These are phyloP conservation scores for Geotrichum aggregatum DNA, from an alignment of 1,139 yeast species.

Conservation along the genomic window DNA sequence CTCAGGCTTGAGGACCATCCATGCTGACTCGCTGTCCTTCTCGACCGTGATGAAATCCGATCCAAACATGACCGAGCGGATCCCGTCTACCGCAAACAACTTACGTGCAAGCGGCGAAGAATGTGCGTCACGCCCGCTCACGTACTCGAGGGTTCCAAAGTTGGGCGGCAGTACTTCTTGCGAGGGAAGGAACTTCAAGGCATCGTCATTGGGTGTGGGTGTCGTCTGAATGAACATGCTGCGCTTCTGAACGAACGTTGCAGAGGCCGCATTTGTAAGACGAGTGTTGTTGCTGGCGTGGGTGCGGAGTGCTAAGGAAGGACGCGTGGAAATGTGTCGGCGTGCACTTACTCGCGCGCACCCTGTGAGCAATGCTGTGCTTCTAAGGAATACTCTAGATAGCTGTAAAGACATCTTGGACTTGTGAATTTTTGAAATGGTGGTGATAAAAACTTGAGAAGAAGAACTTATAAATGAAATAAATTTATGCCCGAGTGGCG, in stretches of 20 bases:
- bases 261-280: too few species aligned
- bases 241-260: slow-evolving; percentile 17
- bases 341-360: not conserved
- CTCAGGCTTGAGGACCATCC: slow-evolving; percentile 85
- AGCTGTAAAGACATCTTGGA: not conserved
- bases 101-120: slow-evolving; percentile 74
- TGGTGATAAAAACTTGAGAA: too few species aligned
- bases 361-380: not conserved
- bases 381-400: not conserved
- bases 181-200: slow-evolving; percentile 81
- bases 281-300: not conserved
- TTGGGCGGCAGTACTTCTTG: slow-evolving; percentile 52
- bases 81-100: slow-evolving; percentile 79
- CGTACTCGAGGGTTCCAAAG: slow-evolving; percentile 48
- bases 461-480: too few species aligned
- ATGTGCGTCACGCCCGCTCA: slow-evolving; percentile 61
- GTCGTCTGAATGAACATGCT: slow-evolving; percentile 51
- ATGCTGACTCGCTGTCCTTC: slow-evolving; percentile 50
- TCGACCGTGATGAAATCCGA: slow-evolving; percentile 81
- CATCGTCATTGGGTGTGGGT: slow-evolving; percentile 88
- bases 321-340: slow-evolving; percentile 2
- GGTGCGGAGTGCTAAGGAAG: not conserved
- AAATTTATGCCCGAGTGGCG: too few species aligned
- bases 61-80: slow-evolving; percentile 84
- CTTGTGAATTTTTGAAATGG: not conserved